phyloP scores from a whole-genome alignment of 2,329 filamentous ascomycete genomes.

The Colletotrichum scovillei region DNA sequence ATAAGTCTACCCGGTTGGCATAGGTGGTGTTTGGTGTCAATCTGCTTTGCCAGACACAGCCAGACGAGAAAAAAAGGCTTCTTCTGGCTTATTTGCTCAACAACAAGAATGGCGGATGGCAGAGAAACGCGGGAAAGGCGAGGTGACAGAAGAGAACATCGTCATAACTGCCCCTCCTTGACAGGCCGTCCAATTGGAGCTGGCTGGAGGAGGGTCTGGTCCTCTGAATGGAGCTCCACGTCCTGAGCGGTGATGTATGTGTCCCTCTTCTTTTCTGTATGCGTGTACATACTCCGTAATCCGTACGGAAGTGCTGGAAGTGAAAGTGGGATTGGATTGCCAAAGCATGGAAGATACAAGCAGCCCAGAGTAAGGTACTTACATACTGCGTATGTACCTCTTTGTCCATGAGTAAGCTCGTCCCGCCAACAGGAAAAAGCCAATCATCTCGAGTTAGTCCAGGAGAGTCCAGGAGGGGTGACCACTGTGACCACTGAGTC shows the following conservation, averaged over 20 bases:
- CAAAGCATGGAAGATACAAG: constrained; percentile 17
- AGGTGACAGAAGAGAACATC: constrained; percentile 26
- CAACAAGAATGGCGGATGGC: background rate
- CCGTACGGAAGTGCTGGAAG: constrained; percentile 31
- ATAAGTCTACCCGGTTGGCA: background rate
- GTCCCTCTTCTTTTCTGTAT: constrained; percentile 24
- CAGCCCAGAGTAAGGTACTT: background rate
- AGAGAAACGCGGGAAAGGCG: constrained; percentile 21
- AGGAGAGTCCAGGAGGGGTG: background rate
- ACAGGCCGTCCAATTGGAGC: constrained; percentile 20
- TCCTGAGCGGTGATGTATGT: constrained; percentile 26
- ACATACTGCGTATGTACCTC: background rate
- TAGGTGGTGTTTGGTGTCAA: background rate
- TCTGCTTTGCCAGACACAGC: background rate
- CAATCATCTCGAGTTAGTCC: constrained; percentile 12
- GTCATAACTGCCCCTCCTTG: constrained; percentile 35
- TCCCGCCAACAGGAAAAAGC: constrained; percentile 21
- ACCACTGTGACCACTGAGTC: too few relatives aligned
- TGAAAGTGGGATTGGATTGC: constrained; percentile 13
- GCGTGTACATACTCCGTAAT: background rate
- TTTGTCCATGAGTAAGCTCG: constrained; percentile 33
- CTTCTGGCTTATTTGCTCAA: background rate
- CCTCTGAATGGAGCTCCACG: constrained; percentile 16
- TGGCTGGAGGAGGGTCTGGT: constrained; percentile 2
- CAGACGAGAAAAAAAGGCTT: background rate